Evolutionary conservation across 495 filamentous ascomycete genomes (phyloP).

Genomic region (Neurospora pannonica): DNA sequence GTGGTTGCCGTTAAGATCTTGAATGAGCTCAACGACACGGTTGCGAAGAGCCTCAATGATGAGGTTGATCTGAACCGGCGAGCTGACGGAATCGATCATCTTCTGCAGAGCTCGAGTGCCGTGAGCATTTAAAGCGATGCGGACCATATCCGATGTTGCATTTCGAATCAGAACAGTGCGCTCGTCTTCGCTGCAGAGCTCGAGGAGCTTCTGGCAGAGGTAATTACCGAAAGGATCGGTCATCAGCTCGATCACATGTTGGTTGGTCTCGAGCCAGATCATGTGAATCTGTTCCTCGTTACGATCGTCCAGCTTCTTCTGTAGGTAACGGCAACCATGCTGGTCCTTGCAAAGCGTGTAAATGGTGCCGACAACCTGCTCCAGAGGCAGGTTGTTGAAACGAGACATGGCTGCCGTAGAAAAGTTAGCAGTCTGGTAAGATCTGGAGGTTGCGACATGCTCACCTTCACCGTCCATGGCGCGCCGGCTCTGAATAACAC

Average conservation of each 20-base stretch:
- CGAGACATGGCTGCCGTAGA: constrained; percentile 46
- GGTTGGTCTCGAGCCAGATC: constrained; percentile 87
- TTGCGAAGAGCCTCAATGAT: constrained; percentile 70
- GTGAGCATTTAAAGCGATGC: constrained; percentile 92
- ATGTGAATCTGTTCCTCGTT: constrained; percentile 73
- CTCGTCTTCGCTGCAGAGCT: constrained; percentile 87
- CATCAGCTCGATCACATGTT: constrained; percentile 93
- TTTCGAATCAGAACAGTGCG: constrained; percentile 87
- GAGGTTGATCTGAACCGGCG: constrained; percentile 61
- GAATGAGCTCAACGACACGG: constrained; percentile 83
- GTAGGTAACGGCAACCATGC: constrained; percentile 88
- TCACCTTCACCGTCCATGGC: constrained; percentile 54
- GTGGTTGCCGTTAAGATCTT: constrained; percentile 96
- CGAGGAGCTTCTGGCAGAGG: constrained; percentile 91
- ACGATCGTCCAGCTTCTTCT: constrained; percentile 93
- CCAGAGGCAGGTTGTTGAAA: constrained; percentile 68
- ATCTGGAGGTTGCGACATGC: constrained; percentile 3
- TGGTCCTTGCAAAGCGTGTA: constrained; percentile 91
- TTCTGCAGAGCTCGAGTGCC: constrained; percentile 94
- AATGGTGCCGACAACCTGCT: constrained; percentile 69
- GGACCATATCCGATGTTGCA: constrained; percentile 72
- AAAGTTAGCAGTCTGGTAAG: constrained; percentile 9
- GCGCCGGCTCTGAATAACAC: constrained; percentile 60
- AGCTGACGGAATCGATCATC: constrained; percentile 96
- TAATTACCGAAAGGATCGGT: constrained; percentile 99